A percentile compares a stretch with the other conserved stretches of the same genome.
phyloP scores from a whole-genome alignment of 2,329 filamentous ascomycete genomes.

The Neodidymelliopsis sp. region DNA sequence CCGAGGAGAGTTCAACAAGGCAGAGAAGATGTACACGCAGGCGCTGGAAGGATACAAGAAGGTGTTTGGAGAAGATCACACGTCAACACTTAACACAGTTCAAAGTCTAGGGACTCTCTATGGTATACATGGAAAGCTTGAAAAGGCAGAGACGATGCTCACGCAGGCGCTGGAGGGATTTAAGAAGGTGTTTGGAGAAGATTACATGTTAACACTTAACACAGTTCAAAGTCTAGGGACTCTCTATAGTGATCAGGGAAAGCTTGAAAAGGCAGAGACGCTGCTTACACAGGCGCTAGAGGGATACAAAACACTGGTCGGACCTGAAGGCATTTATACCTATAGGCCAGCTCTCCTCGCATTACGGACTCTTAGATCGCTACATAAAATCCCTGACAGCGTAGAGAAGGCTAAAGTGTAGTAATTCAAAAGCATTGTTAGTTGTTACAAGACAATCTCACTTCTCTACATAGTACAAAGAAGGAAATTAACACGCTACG shows the following conservation, averaged over 20 bases:
- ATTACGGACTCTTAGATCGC: too few species aligned
- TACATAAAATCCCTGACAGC: too few species aligned
- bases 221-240: constrained; percentile 23
- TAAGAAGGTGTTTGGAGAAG: constrained; percentile 18
- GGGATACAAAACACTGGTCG: too few species aligned
- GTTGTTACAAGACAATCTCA: too few species aligned
- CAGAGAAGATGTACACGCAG: background rate
- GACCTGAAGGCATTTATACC: too few species aligned
- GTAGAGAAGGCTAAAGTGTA: too few species aligned
- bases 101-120: constrained; percentile 12
- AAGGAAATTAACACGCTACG: too few species aligned
- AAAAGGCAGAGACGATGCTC: constrained; percentile 13
- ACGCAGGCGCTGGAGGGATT: background rate
- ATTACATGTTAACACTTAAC: constrained; percentile 19
- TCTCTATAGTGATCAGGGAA: constrained; percentile 25
- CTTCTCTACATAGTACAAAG: too few species aligned
- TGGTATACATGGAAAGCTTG: constrained; percentile 7
- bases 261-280: constrained; percentile 23
- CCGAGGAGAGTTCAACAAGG: background rate
- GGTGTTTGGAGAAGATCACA: background rate
- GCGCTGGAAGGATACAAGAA: background rate
- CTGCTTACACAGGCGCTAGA: too few species aligned
- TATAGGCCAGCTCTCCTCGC: too few species aligned
- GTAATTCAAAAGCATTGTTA: too few species aligned
- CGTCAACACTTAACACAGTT: constrained; percentile 11